Base-by-base conservation (phyloP, 148 eudicot genomes). In the Heliosperma pusillum region DNA sequence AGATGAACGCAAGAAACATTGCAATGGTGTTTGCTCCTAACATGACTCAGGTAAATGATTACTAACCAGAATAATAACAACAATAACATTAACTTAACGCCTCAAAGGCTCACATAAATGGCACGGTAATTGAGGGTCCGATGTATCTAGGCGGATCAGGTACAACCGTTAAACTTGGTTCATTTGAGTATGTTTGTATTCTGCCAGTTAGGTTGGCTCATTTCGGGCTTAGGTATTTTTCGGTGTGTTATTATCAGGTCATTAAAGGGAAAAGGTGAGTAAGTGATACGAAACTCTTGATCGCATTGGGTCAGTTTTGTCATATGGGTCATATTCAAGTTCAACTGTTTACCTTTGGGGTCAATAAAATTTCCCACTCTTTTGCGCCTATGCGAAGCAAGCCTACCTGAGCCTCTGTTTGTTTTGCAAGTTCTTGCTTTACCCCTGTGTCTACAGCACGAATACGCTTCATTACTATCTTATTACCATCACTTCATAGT, bases 1-100 rank as follows among this genome's bases (percentile, higher is more conserved):
- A 93, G 76, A 93, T 93, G 98, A 93, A 91, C 76, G 93, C 95
- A 0, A 88, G 97, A 74, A 93, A 91, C 61, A 93, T 93, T 44
- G 97, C 98, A 56, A 87, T 91, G 90, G 97, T 93, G 68, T 93
- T 93, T 59, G 93, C 98, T 24, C 98, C 98, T 22, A 93, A 93
- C 80, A 93, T 93, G 98, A 93, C 97, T 70, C 95, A 91, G 97
- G 97, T 91, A 82, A 47, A 36, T 11, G 8, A 45, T 8, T 62
- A 56, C 53, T 70, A 19, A 40, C 53, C 64, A 2, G 22, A 1
- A 22, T 30, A 10, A 45, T 67, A 22, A 24, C 45, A 42, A 42
- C 55, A 11, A 3, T 50, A 50, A 24, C 30, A n/a, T 58, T 21
- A n/a, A 5, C 12, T 50, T 50, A 50, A 50, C 13, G 17, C 55